Base-by-base conservation (phyloP, 129 eudicot species). In the Escallonia herrerae region DNA sequence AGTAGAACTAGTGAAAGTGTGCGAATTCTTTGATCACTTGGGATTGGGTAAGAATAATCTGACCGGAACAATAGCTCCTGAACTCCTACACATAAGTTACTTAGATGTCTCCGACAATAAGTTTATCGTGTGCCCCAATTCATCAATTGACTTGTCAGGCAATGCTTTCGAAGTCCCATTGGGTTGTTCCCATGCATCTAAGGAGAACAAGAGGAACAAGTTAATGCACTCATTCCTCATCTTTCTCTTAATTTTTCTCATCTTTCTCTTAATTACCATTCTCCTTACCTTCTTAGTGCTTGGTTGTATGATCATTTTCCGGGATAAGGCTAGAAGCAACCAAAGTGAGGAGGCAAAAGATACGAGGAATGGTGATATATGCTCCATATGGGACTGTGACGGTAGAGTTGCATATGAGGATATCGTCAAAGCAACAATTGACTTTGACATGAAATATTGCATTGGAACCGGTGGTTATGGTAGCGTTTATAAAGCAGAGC, bases 391-490 rank as follows among this genome's bases (percentile, higher is more conserved):
- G 66, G 44, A 62, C 44, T 62, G 43, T 7, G 66, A 62, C 8
- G 66, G 66, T 7, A 45, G 12, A 4, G 33, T 62, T 39, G 66
- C 52, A 13, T 62, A 45, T 15, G 53, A 62, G 44, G 66, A 62
- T 40, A 6, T 62, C 46, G 43, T 62, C 2, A 62, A 15, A 45
- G 38, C 66, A 14, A 62, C 66, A 44, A 62, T 43, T 44, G 48
- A 62, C 40, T 62, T 62, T 15, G 64, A 59, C 15, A 59, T 59
- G 15, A 40, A 8, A 50, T 0, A 55, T 14, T 74, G 74, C 60
- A 75, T 69, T 10, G 81, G 81, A 59, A 63, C 52, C 6, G 76
- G 81, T 42, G 64, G 72, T 8, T 76, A 72, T 47, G 81, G 73
- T 4, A 76, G 57, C 15, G 72, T 76, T 43, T 64, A 70, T 11